phyloP scores from a whole-genome alignment of 768 basidiomycete genomes.

The Harrya chromipes region DNA sequence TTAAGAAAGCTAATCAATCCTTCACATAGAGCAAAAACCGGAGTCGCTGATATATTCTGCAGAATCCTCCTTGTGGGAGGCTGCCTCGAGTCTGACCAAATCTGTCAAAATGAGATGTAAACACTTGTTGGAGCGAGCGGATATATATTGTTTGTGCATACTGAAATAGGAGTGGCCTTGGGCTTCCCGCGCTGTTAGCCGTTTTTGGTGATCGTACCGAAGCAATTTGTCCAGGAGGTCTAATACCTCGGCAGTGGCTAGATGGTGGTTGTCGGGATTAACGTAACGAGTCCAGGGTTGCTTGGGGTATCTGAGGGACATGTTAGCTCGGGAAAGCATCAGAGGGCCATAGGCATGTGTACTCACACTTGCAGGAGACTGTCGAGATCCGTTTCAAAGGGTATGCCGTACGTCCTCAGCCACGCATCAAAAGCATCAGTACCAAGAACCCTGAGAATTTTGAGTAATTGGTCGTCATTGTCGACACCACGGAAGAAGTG shows the following conservation, averaged over 20 bases:
- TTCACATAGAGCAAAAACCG: conserved; percentile 44
- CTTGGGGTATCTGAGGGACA: conserved; percentile 46
- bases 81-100: conserved; percentile 46
- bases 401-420: conserved; percentile 58
- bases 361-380: conserved; percentile 49
- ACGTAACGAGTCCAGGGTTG: conserved; percentile 66
- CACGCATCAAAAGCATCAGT: conserved; percentile 64
- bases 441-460: conserved; percentile 65
- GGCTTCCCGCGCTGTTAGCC: conserved; percentile 64
- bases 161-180: conserved; percentile 68
- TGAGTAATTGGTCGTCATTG: conserved; percentile 71
- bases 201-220: conserved; percentile 66
- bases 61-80: conserved; percentile 38
- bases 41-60: conserved; percentile 47
- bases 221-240: conserved; percentile 66
- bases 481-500: conserved; percentile 75
- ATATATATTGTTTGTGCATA: conserved; percentile 29
- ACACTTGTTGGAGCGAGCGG: conserved; percentile 14
- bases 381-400: conserved; percentile 61
- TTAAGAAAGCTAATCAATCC: neutral
- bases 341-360: neutral
- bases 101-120: conserved; percentile 35
- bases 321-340: neutral
- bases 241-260: conserved; percentile 59
- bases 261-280: conserved; percentile 53